These are phyloP conservation scores for Calonectria pauciramosa DNA, from an alignment of 2,329 filamentous ascomycete genomes.

Conservation along the genomic window DNA sequence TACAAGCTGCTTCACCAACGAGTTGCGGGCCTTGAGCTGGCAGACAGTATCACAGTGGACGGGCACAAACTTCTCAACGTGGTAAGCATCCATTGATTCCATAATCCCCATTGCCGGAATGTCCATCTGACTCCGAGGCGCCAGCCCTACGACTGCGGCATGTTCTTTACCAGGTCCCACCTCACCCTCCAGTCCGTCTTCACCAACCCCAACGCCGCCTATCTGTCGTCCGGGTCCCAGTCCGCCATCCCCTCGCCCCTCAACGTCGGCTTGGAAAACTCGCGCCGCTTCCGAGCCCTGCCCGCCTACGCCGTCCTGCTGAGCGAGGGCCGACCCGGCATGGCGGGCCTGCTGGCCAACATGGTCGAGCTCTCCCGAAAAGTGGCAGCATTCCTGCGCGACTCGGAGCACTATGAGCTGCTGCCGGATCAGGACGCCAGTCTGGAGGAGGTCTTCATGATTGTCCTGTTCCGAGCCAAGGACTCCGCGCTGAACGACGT, in stretches of 20 bases:
- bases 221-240: slow-evolving; percentile 67
- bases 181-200: slow-evolving; percentile 74
- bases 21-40: slow-evolving; percentile 79
- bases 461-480: slow-evolving; percentile 83
- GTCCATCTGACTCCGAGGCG: slow-evolving; percentile 23
- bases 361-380: slow-evolving; percentile 80
- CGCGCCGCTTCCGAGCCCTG: slow-evolving; percentile 89
- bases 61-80: slow-evolving; percentile 95
- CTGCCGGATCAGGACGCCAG: slow-evolving; percentile 66
- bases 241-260: slow-evolving; percentile 80
- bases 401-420: slow-evolving; percentile 74
- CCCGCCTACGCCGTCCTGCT: slow-evolving; percentile 87
- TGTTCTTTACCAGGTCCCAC: slow-evolving; percentile 83
- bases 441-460: slow-evolving; percentile 68
- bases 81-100: slow-evolving; percentile 57
- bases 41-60: slow-evolving; percentile 89
- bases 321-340: slow-evolving; percentile 79
- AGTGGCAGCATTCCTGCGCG: slow-evolving; percentile 74
- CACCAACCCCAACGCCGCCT: slow-evolving; percentile 87
- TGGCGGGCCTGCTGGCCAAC: slow-evolving; percentile 76
- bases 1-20: slow-evolving; percentile 67
- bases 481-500: slow-evolving; percentile 72
- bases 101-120: not conserved
- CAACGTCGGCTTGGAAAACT: slow-evolving; percentile 92
- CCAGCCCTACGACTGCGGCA: slow-evolving; percentile 89